phyloP scores from a whole-genome alignment of 2,329 filamentous ascomycete species.

The Pyrenochaeta sp. region DNA sequence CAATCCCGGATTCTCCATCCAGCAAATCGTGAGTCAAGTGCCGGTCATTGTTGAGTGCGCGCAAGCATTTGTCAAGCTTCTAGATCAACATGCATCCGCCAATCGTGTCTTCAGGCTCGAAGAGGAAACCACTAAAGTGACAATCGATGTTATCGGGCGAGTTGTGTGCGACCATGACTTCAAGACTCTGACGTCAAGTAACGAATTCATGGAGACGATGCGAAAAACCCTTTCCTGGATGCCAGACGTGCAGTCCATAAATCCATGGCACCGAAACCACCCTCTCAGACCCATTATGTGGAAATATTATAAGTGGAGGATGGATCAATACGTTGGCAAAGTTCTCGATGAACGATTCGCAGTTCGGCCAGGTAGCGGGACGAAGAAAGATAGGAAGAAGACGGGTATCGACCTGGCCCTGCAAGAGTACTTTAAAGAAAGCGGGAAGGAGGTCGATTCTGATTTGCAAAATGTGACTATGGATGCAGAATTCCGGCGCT shows the following conservation, averaged over 20 bases:
- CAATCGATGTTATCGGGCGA: conserved; percentile 54
- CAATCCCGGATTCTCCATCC: conserved; percentile 51
- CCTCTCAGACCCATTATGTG: conserved; percentile 45
- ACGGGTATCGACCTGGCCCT: conserved; percentile 52
- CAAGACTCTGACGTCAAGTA: conserved; percentile 42
- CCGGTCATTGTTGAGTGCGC: conserved; percentile 48
- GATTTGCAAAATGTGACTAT: conserved; percentile 20
- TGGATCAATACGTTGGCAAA: conserved; percentile 48
- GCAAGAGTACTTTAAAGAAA: conserved; percentile 49
- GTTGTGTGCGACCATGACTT: conserved; percentile 50
- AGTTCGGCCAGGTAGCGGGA: conserved; percentile 25
- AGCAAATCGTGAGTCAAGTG: conserved; percentile 50
- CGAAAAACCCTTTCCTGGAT: conserved; percentile 47
- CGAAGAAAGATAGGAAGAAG: conserved; percentile 36
- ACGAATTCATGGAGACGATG: conserved; percentile 48
- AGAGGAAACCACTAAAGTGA: conserved; percentile 48
- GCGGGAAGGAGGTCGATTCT: conserved; percentile 20
- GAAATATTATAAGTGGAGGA: conserved; percentile 44
- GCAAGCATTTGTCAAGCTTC: conserved; percentile 40
- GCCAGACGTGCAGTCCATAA: conserved; percentile 37
- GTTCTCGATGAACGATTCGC: conserved; percentile 49
- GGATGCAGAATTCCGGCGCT: conserved; percentile 29
- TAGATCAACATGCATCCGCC: conserved; percentile 44
- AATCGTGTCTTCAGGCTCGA: conserved; percentile 51
- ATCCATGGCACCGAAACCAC: conserved; percentile 47